phyloP scores from a whole-genome alignment of 2,329 filamentous ascomycete genomes.

The Penicillium sp. region DNA sequence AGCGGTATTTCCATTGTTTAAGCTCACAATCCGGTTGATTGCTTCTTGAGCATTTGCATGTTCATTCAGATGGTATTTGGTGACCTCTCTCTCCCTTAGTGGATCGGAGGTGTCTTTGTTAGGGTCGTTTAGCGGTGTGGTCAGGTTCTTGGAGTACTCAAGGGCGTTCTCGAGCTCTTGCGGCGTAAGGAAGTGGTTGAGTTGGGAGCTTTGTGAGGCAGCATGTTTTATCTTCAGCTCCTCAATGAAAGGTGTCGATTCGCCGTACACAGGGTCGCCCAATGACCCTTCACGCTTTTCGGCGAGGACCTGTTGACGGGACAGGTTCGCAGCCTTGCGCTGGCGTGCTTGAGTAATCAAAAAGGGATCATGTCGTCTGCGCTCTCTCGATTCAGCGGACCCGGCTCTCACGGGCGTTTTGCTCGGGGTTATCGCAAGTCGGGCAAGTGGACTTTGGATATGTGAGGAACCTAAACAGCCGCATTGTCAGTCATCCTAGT shows the following conservation, averaged over 20 bases:
- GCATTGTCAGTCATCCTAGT: constrained; percentile 4
- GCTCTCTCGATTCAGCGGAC: constrained; percentile 66
- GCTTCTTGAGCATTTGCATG: constrained; percentile 76
- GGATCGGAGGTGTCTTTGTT: constrained; percentile 42
- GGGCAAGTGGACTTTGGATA: constrained; percentile 52
- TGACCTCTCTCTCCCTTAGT: constrained; percentile 43
- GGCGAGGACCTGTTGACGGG: constrained; percentile 72
- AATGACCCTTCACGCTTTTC: constrained; percentile 66
- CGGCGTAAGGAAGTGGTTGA: constrained; percentile 78
- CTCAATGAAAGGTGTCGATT: constrained; percentile 77
- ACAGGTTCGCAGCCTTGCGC: constrained; percentile 80
- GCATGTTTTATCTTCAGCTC: constrained; percentile 32
- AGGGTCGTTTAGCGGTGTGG: constrained; percentile 39
- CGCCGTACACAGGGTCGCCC: constrained; percentile 80
- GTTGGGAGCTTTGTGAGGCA: constrained; percentile 42
- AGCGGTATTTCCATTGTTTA: constrained; percentile 77
- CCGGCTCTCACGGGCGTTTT: constrained; percentile 66
- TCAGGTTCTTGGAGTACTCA: constrained; percentile 69
- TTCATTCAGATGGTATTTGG: constrained; percentile 54
- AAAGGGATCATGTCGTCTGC: constrained; percentile 78
- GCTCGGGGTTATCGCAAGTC: constrained; percentile 58
- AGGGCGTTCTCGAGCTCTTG: constrained; percentile 71
- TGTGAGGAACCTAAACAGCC: constrained; percentile 32
- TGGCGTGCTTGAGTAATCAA: constrained; percentile 79
- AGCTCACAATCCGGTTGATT: constrained; percentile 75